Base-by-base conservation (phyloP, 2,329 filamentous ascomycete species). In the Diplodia intermedia region DNA sequence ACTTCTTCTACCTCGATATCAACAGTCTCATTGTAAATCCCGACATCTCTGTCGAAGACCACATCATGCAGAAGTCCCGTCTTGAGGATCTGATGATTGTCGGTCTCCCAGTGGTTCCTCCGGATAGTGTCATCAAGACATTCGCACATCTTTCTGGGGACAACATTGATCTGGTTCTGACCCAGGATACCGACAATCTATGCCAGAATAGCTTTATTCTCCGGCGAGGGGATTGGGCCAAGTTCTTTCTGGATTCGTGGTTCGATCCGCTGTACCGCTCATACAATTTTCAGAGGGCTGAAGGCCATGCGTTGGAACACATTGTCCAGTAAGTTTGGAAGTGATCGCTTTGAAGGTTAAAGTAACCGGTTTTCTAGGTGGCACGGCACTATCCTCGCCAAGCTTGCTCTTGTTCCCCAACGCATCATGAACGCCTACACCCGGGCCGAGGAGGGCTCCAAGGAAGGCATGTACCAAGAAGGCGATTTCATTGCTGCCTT, bases 221-320 rank as follows among this genome's bases (percentile, higher is more conserved):
- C 14, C 86, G 89, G 70, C 92, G 91, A 69, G 93, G 94, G 26
- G 92, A 95, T 67, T 99, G 94, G 92, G 91, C 92, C 54, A 91
- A 91, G 75, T 99, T 91, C 82, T 92, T 99, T 76, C 80, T 98
- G 20, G 95, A 99, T 77, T 91, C 92, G 0, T 99, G 95, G 95
- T 97, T 95, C 76, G 93, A 98, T 77, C 95, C 95, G 57, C 83
- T 98, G 53, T 99, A 97, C 80, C 86, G 94, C 71, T 91, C 86
- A 72, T 99, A 99, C 82, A 97, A 97, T 77, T 99, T 99, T 76
- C 92, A 96, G 76, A 97, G 96, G 78, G 94, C 93, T 0, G 95
- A 99, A 79, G 88, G 86, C 29, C 94, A 99, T 82, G 94, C 94
- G 62, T 80, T 99, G 82, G 95, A 85, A 73, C 83, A 85, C 71